These are phyloP conservation scores for Hymenoscyphus repandus DNA, from an alignment of 2,329 filamentous ascomycete species.

Conservation along the genomic window DNA sequence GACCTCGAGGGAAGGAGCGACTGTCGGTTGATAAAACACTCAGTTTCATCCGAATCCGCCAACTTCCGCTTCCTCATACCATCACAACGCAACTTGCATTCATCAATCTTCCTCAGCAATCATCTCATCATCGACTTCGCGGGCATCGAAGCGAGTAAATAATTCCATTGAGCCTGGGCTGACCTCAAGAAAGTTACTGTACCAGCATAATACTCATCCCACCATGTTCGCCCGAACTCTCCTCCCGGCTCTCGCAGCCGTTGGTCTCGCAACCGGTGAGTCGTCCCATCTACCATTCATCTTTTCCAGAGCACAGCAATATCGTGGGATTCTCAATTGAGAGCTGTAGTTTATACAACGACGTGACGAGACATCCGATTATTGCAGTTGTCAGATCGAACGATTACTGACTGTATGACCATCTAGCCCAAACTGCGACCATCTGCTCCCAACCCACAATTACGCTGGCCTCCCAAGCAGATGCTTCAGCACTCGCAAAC, in stretches of 20 bases:
- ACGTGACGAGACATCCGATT: not conserved
- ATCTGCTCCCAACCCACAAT: slow-evolving; percentile 27
- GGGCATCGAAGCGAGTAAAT: slow-evolving; percentile 17
- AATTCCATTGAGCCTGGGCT: slow-evolving; percentile 12
- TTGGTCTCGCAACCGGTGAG: slow-evolving; percentile 25
- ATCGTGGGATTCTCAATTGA: too few species aligned
- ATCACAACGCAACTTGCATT: slow-evolving; percentile 6
- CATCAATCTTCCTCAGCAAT: slow-evolving; percentile 9
- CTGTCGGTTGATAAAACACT: not conserved
- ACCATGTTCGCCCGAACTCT: slow-evolving; percentile 24
- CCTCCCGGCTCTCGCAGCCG: slow-evolving; percentile 20
- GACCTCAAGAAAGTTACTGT: slow-evolving; percentile 17
- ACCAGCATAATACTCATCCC: slow-evolving; percentile 21
- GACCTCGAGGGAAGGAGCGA: not conserved
- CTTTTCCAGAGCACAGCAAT: not conserved
- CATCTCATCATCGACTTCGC: slow-evolving; percentile 14
- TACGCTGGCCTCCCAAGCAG: slow-evolving; percentile 29
- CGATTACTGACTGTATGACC: not conserved
- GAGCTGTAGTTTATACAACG: not conserved
- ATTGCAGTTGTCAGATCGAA: not conserved
- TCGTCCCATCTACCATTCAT: slow-evolving; percentile 2
- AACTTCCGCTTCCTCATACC: slow-evolving; percentile 5
- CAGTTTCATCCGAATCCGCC: not conserved
- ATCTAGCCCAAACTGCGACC: slow-evolving; percentile 11
- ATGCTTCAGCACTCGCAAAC: slow-evolving; percentile 24